These are phyloP conservation scores for Chytriomyces confervae DNA, from an alignment of 192 early-diverging fungal genomes.

Conservation along the genomic window DNA sequence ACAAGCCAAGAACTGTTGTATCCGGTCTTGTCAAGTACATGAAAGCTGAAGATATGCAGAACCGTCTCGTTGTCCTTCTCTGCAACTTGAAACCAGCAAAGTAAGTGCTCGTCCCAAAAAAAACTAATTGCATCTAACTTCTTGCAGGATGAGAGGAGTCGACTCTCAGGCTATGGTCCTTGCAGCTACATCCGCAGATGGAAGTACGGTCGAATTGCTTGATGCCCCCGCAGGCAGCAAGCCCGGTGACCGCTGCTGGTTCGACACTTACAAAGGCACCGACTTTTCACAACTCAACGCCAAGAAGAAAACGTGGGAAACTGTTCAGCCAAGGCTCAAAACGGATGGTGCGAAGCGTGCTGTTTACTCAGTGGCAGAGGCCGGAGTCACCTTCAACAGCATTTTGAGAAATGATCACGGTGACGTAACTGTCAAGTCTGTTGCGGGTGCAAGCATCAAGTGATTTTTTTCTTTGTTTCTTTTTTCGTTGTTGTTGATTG, in stretches of 20 bases:
- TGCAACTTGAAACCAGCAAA: constrained; percentile 92
- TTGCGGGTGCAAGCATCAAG: constrained; percentile 35
- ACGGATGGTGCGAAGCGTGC: constrained; percentile 37
- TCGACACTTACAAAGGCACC: constrained; percentile 78
- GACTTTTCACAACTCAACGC: constrained; percentile 84
- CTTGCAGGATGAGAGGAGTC: constrained; percentile 75
- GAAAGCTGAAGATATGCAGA: constrained; percentile 58
- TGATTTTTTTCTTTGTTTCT: constrained; percentile 12
- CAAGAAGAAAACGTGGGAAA: constrained; percentile 96
- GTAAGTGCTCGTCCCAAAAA: constrained; percentile 37
- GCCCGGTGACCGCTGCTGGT: constrained; percentile 84
- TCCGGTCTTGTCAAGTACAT: constrained; percentile 89
- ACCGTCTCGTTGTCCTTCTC: constrained; percentile 60
- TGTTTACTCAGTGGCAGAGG: constrained; percentile 30
- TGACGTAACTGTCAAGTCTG: constrained; percentile 25
- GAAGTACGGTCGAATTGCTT: constrained; percentile 83
- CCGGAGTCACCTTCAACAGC: constrained; percentile 18
- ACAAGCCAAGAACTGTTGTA: constrained; percentile 81
- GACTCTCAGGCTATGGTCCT: constrained; percentile 94
- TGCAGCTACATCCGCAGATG: constrained; percentile 77
- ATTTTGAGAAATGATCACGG: constrained; percentile 21
- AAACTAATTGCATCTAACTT: constrained; percentile 14
- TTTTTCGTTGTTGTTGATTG: neutral
- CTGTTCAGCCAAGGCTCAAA: constrained; percentile 84
- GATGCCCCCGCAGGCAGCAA: constrained; percentile 77